Conservation (phyloP, 1,284 basidiomycete species). For the Ganoderma sinense region DNA sequence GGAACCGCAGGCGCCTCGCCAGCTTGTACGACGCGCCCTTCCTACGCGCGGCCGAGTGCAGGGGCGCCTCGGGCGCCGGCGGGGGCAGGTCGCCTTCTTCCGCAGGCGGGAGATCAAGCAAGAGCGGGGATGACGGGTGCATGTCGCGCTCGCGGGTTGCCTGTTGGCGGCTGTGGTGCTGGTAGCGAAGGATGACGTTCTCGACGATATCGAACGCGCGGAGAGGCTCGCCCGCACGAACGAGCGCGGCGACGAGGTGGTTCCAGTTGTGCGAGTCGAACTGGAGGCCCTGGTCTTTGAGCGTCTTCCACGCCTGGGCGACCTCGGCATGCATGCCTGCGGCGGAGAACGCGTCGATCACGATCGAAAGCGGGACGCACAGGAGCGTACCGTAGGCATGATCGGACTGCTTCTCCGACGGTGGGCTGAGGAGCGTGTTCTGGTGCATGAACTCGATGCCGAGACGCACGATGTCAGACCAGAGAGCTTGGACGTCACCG, state of each 20-base stretch:
- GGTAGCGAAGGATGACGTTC: conserved; percentile 76
- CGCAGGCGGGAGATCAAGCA: conserved; percentile 44
- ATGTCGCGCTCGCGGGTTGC: conserved; percentile 42
- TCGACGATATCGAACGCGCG: conserved; percentile 89
- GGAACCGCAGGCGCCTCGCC: conserved; percentile 28
- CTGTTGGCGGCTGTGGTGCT: conserved; percentile 42
- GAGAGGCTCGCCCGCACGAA: conserved; percentile 81
- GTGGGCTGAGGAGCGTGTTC: conserved; percentile 41
- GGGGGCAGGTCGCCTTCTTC: conserved; percentile 29
- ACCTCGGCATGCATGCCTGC: conserved; percentile 72
- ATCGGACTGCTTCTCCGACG: conserved; percentile 1
- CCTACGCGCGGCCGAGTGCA: conserved; percentile 40
- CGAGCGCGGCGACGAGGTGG: conserved; percentile 78
- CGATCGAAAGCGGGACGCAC: conserved; percentile 85
- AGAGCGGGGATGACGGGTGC: conserved; percentile 54
- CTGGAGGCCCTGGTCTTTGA: conserved; percentile 74
- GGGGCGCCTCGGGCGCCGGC: conserved; percentile 41
- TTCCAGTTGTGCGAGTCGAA: conserved; percentile 97
- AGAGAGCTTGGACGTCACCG: conserved; percentile 66
- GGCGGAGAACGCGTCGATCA: conserved; percentile 79
- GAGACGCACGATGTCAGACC: conserved; percentile 74
- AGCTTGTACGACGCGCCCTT: conserved; percentile 28
- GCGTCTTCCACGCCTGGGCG: conserved; percentile 71
- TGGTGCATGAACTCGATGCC: conserved; percentile 51
- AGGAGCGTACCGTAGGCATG: conserved; percentile 62